A percentile compares a stretch with the other conserved stretches of the same genome.
Evolutionary conservation across 2,329 filamentous ascomycete species (phyloP).

Genomic region (Thelonectria rubi): DNA sequence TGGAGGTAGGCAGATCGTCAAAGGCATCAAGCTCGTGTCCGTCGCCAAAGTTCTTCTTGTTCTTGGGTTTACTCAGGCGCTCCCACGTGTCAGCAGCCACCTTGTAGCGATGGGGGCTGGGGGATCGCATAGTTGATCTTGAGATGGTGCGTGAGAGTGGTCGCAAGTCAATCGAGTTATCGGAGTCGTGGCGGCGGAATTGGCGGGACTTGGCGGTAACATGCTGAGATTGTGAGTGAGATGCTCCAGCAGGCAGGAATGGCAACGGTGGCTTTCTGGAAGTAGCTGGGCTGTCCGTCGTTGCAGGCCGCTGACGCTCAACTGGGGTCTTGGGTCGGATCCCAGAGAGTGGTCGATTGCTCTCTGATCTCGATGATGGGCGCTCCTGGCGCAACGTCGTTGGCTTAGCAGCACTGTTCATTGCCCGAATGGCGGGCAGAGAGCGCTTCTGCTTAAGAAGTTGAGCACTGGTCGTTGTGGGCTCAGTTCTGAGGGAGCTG

Average conservation of each 20-base stretch:
- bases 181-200: slow-evolving; percentile 85
- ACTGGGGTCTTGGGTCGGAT: slow-evolving; percentile 76
- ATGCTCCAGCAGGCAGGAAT: slow-evolving; percentile 81
- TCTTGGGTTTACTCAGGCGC: slow-evolving; percentile 75
- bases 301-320: slow-evolving; percentile 63
- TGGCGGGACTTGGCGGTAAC: slow-evolving; percentile 75
- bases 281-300: slow-evolving; percentile 60
- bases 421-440: slow-evolving; percentile 65
- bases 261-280: slow-evolving; percentile 71
- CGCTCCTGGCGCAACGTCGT: slow-evolving; percentile 60
- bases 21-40: slow-evolving; percentile 92
- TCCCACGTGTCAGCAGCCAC: slow-evolving; percentile 64
- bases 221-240: slow-evolving; percentile 80
- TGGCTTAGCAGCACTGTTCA: slow-evolving; percentile 62
- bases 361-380: slow-evolving; percentile 67
- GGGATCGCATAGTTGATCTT: slow-evolving; percentile 66
- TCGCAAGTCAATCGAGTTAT: slow-evolving; percentile 68
- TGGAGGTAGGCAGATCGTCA: slow-evolving; percentile 92
- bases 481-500: slow-evolving; percentile 64
- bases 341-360: slow-evolving; percentile 58
- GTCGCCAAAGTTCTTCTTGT: slow-evolving; percentile 76
- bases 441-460: slow-evolving; percentile 73
- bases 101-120: slow-evolving; percentile 63
- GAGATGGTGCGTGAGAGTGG: slow-evolving; percentile 67
- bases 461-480: slow-evolving; percentile 72